Conservation (phyloP, 768 basidiomycete genomes). For the Pleurotus tuoliensis region DNA sequence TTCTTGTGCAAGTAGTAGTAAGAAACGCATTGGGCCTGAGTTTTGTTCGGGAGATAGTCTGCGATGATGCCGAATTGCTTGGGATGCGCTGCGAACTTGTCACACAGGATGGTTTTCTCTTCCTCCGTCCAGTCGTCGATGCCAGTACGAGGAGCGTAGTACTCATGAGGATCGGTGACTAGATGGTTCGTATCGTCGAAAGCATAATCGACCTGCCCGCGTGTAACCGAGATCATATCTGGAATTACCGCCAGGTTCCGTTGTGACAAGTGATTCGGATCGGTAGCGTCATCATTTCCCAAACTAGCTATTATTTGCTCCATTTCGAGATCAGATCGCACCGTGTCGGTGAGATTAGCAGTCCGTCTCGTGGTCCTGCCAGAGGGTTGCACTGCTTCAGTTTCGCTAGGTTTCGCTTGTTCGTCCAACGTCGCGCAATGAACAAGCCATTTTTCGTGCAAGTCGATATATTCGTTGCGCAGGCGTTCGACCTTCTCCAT, state of each 20-base stretch:
- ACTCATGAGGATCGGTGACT: conserved; percentile 71
- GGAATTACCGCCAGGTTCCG: conserved; percentile 85
- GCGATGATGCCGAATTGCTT: conserved; percentile 97
- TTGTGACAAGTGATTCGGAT: conserved; percentile 83
- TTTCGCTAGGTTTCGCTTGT: conserved; percentile 38
- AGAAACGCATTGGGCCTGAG: conserved; percentile 82
- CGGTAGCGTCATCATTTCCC: conserved; percentile 89
- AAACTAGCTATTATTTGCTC: conserved; percentile 95
- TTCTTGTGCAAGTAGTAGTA: conserved; percentile 97
- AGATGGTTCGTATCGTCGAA: conserved; percentile 86
- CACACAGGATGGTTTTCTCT: conserved; percentile 75
- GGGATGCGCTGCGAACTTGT: conserved; percentile 79
- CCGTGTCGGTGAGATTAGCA: conserved; percentile 77
- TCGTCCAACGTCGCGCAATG: conserved; percentile 72
- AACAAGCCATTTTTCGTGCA: conserved; percentile 70
- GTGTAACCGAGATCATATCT: conserved; percentile 79
- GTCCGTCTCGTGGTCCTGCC: conserved; percentile 71
- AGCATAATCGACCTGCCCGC: conserved; percentile 53
- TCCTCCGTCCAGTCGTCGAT: conserved; percentile 85
- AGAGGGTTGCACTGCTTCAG: conserved; percentile 33
- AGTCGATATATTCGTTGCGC: conserved; percentile 58
- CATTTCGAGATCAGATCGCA: conserved; percentile 94
- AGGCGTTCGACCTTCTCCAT: conserved; percentile 54
- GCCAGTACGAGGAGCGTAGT: conserved; percentile 70
- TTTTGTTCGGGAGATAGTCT: conserved; percentile 75